Base-by-base conservation (phyloP, 148 eudicot species). In the Rhododendron simsii region DNA sequence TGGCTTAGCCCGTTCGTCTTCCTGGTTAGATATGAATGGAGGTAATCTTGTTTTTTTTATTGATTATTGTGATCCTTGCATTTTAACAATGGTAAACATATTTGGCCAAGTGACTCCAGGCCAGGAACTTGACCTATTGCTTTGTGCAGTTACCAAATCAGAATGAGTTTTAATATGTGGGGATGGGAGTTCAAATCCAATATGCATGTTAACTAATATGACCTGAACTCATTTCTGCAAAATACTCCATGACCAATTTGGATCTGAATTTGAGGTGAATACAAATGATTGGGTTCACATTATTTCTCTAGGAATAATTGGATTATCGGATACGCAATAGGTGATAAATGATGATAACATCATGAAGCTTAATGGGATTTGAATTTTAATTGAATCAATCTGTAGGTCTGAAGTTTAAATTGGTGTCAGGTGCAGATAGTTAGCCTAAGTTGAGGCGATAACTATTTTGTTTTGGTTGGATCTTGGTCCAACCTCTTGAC, bases 21-120 rank as follows among this genome's bases (percentile, higher is more conserved):
- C 99, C 71, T 95, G 98, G 98, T 93, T 97, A 89, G 99, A 97
- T 86, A 90, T 96, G 98, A 92, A 89, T 89, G 93, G 94, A 91
- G 98, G 99, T 96, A 88, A 83, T 35, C 7, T 1, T 48, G 78
- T n/a, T 12, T 20, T n/a, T 18, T 35, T 20, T 33, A 33, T 59
- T 59, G 67, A 53, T 59, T 59, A 45, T 3, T 76, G 28, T 50
- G 33, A 28, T 82, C 69, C 67, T 74, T 88, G 79, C 85, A 71
- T 80, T 26, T 51, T 82, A 83, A 41, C 39, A 26, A 67, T 37
- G 23, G 61, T 61, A 9, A 50, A 45, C 26, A 7, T 41, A 5
- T 48, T 57, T 37, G 33, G 20, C 61, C 33, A 47, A n/a, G 18
- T 5, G 35, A n/a, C 23, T 45, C 59, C 48, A 13, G 28, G 73